These are phyloP conservation scores for Quercus suber DNA, from an alignment of 306 rosid genomes.

Conservation along the genomic window DNA sequence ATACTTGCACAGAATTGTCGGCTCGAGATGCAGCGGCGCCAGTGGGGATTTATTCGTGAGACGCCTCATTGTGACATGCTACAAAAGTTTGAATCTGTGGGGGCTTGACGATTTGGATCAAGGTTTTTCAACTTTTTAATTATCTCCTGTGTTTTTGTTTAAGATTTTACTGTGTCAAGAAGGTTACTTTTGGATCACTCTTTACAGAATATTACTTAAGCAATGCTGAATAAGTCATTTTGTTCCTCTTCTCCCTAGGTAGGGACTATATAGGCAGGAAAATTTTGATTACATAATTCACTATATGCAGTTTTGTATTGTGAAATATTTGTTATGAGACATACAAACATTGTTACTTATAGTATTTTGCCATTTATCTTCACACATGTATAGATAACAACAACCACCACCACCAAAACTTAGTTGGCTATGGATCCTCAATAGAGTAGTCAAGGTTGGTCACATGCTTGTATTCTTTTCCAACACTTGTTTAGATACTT, in stretches of 20 bases:
- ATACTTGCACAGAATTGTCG: constrained; percentile 77
- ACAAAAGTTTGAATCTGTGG: constrained; percentile 43
- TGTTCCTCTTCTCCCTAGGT: constrained; percentile 8
- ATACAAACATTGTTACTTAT: not conserved
- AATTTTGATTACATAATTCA: not conserved
- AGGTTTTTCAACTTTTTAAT: constrained; percentile 31
- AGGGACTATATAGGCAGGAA: not conserved
- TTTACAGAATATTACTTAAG: constrained; percentile 22
- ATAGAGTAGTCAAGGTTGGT: too few relatives aligned
- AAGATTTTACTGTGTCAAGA: constrained; percentile 13
- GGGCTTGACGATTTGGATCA: constrained; percentile 36
- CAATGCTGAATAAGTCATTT: constrained; percentile 35
- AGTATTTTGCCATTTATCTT: not conserved
- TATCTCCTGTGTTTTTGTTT: constrained; percentile 25
- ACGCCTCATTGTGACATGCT: constrained; percentile 90
- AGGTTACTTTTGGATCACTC: constrained; percentile 16
- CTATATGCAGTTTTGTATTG: not conserved
- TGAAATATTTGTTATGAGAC: not conserved
- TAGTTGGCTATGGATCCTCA: too few relatives aligned
- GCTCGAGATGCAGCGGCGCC: constrained; percentile 81
- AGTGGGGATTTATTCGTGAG: constrained; percentile 88
- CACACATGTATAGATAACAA: too few relatives aligned
- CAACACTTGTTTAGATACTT: not conserved
- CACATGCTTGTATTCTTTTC: too few relatives aligned
- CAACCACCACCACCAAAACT: too few relatives aligned